These are phyloP conservation scores for Aspergillus chevalieri DNA, from an alignment of 2,329 filamentous ascomycete species.

Conservation along the genomic window DNA sequence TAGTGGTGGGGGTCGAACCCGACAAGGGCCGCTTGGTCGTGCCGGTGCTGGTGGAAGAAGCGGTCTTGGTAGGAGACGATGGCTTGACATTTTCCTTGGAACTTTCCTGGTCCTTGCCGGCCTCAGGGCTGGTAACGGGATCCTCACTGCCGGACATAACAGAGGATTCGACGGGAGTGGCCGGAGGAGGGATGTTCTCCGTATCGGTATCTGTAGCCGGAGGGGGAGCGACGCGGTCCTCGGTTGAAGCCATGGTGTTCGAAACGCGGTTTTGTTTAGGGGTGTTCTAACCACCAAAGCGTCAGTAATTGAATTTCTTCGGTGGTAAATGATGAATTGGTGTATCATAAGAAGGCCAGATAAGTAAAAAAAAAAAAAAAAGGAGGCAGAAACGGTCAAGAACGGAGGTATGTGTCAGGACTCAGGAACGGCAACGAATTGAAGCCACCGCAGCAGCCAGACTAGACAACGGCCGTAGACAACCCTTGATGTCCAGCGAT, in stretches of 20 bases:
- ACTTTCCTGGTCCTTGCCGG: slow-evolving; percentile 27
- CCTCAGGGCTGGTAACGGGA: slow-evolving; percentile 29
- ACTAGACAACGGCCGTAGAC: no score
- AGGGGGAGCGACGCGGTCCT: slow-evolving; percentile 23
- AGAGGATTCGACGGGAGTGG: slow-evolving; percentile 29
- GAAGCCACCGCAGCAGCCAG: no score
- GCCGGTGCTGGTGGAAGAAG: slow-evolving; percentile 13
- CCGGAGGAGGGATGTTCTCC: slow-evolving; percentile 26
- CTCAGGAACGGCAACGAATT: no score
- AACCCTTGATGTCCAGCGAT: no score
- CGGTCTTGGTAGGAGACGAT: slow-evolving; percentile 28
- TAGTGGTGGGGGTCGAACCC: slow-evolving; percentile 26
- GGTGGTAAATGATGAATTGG: neutral
- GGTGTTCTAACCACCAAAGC: neutral
- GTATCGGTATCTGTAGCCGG: slow-evolving; percentile 18
- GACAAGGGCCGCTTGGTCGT: slow-evolving; percentile 30
- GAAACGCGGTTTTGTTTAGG: neutral
- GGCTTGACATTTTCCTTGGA: slow-evolving; percentile 19
- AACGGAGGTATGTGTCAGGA: no score
- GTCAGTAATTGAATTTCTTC: neutral
- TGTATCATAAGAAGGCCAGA: neutral
- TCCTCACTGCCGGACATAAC: slow-evolving; percentile 30
- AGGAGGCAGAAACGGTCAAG: neutral
- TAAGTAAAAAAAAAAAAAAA: neutral
- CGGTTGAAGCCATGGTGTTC: slow-evolving; percentile 28